Conservation (phyloP, 1,284 basidiomycete genomes). For the Marasmius oreades region DNA sequence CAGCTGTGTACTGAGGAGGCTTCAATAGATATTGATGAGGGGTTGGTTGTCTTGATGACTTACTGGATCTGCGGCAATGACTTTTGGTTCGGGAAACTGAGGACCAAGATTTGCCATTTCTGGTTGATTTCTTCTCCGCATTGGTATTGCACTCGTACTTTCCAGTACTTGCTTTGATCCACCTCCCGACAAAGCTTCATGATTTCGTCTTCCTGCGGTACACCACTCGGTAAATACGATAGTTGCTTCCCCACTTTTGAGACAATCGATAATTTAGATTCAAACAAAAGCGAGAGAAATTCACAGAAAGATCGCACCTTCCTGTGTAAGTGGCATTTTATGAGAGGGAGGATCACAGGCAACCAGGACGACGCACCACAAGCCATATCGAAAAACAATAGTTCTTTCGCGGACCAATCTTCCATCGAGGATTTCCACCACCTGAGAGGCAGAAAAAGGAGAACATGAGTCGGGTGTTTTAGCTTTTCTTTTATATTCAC, state of each 20-base stretch:
- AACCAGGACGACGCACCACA: constrained; percentile 25
- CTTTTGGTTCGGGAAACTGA: not conserved
- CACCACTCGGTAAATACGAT: constrained; percentile 35
- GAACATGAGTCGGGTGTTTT: not conserved
- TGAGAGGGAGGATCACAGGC: constrained; percentile 25
- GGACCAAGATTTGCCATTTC: not conserved
- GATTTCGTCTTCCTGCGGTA: constrained; percentile 23
- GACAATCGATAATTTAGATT: no score
- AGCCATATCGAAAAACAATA: constrained; percentile 35
- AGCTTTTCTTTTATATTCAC: constrained; percentile 24
- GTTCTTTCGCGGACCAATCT: constrained; percentile 14
- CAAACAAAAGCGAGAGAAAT: not conserved
- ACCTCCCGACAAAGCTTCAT: constrained; percentile 7
- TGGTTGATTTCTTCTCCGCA: not conserved
- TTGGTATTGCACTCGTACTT: not conserved
- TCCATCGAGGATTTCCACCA: constrained; percentile 31
- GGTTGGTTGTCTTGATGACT: not conserved
- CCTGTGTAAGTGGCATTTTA: constrained; percentile 11
- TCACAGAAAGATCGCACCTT: not conserved
- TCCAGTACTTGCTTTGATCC: not conserved
- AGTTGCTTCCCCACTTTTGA: constrained; percentile 33
- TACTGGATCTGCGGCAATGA: constrained; percentile 4
- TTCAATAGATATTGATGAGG: not conserved
- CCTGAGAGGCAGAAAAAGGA: constrained; percentile 18
- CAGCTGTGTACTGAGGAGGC: constrained; percentile 43